A percentile compares a stretch with the other conserved stretches of the same genome.
phyloP scores from a whole-genome alignment of 2,329 filamentous ascomycete genomes.

The Amylocarpus encephaloides region DNA sequence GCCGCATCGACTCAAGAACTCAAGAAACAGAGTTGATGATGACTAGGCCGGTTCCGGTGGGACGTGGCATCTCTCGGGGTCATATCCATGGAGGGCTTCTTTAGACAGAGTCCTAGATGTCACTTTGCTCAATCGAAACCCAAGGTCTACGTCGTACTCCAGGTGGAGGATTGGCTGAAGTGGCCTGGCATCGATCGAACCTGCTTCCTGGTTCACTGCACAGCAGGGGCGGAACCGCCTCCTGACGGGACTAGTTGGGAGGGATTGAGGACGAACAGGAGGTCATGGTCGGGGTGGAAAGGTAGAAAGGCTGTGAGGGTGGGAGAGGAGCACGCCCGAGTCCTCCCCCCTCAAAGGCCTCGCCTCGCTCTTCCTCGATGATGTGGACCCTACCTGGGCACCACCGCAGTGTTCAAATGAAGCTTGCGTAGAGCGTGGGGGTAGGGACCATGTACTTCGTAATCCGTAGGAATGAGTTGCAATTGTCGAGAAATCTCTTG shows the following conservation, averaged over 20 bases:
- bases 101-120: constrained; percentile 11
- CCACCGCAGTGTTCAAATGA: neutral
- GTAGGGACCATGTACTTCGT: neutral
- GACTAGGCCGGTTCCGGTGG: constrained; percentile 18
- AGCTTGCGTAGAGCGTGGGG: neutral
- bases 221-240: constrained; percentile 12
- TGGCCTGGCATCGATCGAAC: constrained; percentile 19
- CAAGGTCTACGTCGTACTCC: neutral
- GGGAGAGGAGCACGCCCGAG: neutral
- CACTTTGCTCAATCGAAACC: constrained; percentile 20
- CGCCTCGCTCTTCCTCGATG: constrained; percentile 4
- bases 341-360: neutral
- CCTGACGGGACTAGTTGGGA: constrained; percentile 7
- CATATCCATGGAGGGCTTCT: constrained; percentile 18
- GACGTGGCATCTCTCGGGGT: constrained; percentile 15
- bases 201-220: constrained; percentile 13
- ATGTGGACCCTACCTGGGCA: constrained; percentile 8
- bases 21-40: constrained; percentile 25
- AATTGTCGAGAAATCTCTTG: neutral
- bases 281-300: neutral
- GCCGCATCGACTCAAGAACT: constrained; percentile 19
- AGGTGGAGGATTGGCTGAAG: constrained; percentile 19
- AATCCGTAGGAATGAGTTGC: neutral
- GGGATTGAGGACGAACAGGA: neutral
- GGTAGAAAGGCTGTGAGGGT: neutral